These are phyloP conservation scores for Termitomyces heimii DNA, from an alignment of 768 basidiomycete genomes.

Conservation along the genomic window DNA sequence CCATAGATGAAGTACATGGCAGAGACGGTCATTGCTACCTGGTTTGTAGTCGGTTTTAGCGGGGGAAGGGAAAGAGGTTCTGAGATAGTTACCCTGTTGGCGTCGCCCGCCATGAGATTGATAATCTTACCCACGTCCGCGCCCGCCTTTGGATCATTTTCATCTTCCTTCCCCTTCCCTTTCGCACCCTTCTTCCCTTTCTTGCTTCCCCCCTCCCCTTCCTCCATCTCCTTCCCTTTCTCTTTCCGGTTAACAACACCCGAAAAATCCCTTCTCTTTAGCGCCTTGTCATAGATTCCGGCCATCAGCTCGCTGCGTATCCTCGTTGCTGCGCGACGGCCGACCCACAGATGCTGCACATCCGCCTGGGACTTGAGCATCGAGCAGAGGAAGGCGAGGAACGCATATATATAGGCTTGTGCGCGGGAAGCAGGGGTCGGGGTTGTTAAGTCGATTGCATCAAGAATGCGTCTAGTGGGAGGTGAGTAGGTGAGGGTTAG, in stretches of 20 bases:
- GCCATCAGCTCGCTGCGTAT: conserved; percentile 80
- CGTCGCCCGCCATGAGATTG: conserved; percentile 82
- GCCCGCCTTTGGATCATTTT: conserved; percentile 60
- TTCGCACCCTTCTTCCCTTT: not conserved
- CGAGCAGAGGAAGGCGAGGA: conserved; percentile 63
- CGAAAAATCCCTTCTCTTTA: conserved; percentile 79
- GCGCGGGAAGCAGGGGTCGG: conserved; percentile 27
- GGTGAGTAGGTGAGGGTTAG: not conserved
- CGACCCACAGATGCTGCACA: conserved; percentile 74
- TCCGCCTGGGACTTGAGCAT: conserved; percentile 61
- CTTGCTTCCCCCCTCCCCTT: conserved; percentile 34
- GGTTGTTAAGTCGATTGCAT: conserved; percentile 38
- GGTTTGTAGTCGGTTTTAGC: not conserved
- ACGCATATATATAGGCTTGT: conserved; percentile 65
- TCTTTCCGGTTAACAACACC: conserved; percentile 57
- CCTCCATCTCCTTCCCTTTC: conserved; percentile 17
- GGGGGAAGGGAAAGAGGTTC: not conserved
- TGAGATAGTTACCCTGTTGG: conserved; percentile 38
- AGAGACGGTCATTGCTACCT: conserved; percentile 48
- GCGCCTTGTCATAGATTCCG: conserved; percentile 81
- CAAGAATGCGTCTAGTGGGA: conserved; percentile 44
- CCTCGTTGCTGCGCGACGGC: conserved; percentile 68
- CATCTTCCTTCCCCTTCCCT: conserved; percentile 21
- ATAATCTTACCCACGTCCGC: conserved; percentile 90
- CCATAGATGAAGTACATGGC: conserved; percentile 64